Evolutionary conservation across 192 early-diverging fungal genomes (phyloP), one percentile per base, ranked within the genome.

Genomic region (Radiomyces spectabilis): DNA sequence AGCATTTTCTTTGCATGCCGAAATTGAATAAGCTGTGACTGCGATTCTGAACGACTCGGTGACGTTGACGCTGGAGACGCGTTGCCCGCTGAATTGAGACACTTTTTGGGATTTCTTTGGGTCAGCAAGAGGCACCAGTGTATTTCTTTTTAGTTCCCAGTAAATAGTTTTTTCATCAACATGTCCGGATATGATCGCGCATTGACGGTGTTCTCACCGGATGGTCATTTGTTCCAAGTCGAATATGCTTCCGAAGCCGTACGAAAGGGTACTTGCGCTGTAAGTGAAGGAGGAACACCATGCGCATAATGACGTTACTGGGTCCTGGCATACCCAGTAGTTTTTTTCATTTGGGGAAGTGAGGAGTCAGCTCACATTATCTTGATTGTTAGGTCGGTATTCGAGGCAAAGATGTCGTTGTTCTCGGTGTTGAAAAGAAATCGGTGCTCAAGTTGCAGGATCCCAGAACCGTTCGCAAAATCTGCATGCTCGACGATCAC

Each of bases 171-270:
- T 37, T 37, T 37, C n/a, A 21, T 43, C 24, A 19, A 9, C 7
- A 74, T 72, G 69, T 72, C 69, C 41, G 69, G 65, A 18, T 85
- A 85, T 77, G 83, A 85, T 70, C 77, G 78, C 52, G 94, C 94
- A 29, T 80, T 99, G 50, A 99, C 94, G 43, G 92, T 97, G 57
- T 99, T 99, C 66, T 97, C 94, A 33, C 96, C 96, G 32, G 96
- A 99, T 66, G 96, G 96, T 24, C 94, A 95, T 67, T 72, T 99
- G 55, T 99, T 99, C 75, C 96, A 99, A 84, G 96, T 99, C 64
- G 94, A 99, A 72, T 99, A 99, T 65, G 95, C 96, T 54, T 81
- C 92, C 51, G 96, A 97, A 65, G 94, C 96, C 26, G 94, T 99
- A 43, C 79, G 93, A 55, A 95, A 93, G 71, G 96, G 94, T 53